Base-by-base conservation (phyloP, 345 rosid genomes). In the Kernera saxatilis region DNA sequence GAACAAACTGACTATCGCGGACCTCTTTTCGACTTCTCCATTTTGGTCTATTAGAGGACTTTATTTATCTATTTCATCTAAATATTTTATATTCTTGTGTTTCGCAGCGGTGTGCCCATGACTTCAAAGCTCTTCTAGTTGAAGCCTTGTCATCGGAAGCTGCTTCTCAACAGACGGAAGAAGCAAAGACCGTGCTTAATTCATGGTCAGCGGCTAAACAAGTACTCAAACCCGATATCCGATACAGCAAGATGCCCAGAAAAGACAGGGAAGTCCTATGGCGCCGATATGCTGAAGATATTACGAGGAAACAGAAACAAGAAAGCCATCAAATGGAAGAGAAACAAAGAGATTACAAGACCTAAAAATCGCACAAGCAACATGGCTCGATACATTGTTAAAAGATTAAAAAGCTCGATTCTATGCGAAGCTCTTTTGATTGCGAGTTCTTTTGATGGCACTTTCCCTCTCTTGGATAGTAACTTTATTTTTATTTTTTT, bases 181-280 rank as follows among this genome's bases (percentile, higher is more conserved):
- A 84, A 32, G 88, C 89, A 61, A 94, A 86, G 77, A 85, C 93
- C 1, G 82, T 82, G 57, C 84, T 94, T 25, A 88, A 87, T 72
- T 94, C 98, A 0, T 94, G 99, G 99, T 89, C 99, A 40, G 86
- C 88, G 0, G 96, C 97, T 27, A 94, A 89, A 79, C 91, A 82
- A 25, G 73, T 85, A 49, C 82, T 92, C 17, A 94, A 89, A 81
- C 64, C 82, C 1, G 97, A 94, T 74, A 80, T 85, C 14, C 78
- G 99, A 45, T 92, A 87, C 80, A 87, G 67, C 82, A 94, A 87
- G 81, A 84, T 88, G 92, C 97, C 96, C 0, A 82, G 96, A 64
- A 84, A 88, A 67, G 93, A 92, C 46, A 85, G 98, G 65, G 98
- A 94, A 75, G 64, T 71, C 30, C 10, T 83, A 71, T 94, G 98